Conservation (phyloP, 176 grass and related monocot genomes). For the Pharus latifolius region DNA sequence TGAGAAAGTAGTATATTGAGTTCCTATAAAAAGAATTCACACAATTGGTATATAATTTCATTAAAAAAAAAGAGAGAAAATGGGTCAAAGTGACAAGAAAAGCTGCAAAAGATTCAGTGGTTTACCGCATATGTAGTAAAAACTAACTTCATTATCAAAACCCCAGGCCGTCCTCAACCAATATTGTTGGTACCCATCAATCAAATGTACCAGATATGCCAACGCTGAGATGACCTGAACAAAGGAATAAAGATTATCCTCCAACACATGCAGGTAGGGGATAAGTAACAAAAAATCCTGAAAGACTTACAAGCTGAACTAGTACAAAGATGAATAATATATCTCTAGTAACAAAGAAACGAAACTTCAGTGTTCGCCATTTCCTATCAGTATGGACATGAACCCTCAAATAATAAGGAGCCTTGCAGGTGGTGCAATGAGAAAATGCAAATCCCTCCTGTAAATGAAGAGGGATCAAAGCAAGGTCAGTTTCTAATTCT, state of each 20-base stretch:
- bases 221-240: constrained; percentile 79
- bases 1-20: not conserved
- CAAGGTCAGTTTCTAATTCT: not conserved
- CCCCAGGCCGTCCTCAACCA: constrained; percentile 82
- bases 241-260: constrained; percentile 16
- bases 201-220: constrained; percentile 82
- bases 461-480: constrained; percentile 13
- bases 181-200: constrained; percentile 86
- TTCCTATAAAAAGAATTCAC: not conserved
- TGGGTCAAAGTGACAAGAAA: constrained; percentile 10
- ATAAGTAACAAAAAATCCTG: not conserved
- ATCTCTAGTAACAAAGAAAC: constrained; percentile 98
- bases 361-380: constrained; percentile 95
- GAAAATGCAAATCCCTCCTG: constrained; percentile 99
- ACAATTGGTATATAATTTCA: constrained; percentile 1
- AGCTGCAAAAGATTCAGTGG: constrained; percentile 12
- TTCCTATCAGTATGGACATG: constrained; percentile 95
- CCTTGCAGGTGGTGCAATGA: constrained; percentile 99
- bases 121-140: constrained; percentile 99
- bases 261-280: constrained; percentile 10
- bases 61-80: not conserved
- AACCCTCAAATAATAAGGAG: constrained; percentile 95
- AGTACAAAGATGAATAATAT: constrained; percentile 91
- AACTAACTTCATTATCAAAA: constrained; percentile 94
- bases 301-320: constrained; percentile 77